Percentiles rank a stretch among this genome's conserved stretches.
These are phyloP conservation scores for Alternaria rosae DNA, from an alignment of 2,329 filamentous ascomycete species.

Conservation along the genomic window DNA sequence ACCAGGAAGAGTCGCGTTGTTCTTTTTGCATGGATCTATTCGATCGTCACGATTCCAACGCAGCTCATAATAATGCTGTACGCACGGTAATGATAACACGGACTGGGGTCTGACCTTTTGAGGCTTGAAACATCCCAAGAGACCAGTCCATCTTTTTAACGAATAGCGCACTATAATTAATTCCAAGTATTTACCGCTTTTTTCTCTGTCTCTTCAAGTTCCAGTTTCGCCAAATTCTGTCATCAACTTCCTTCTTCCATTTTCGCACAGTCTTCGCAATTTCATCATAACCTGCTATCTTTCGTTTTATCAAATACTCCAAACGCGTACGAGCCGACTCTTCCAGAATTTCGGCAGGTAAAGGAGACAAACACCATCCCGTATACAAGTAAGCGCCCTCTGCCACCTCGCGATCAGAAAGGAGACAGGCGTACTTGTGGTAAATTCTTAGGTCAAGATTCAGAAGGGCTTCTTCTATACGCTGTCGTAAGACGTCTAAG, in stretches of 20 bases:
- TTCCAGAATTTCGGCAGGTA: neutral
- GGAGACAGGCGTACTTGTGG: neutral
- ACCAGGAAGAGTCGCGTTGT: neutral
- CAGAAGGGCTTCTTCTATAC: neutral
- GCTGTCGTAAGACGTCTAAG: neutral
- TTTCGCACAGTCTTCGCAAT: conserved; percentile 1
- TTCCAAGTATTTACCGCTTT: too few species aligned
- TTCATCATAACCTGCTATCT: neutral
- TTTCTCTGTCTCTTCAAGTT: too few species aligned
- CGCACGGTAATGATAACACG: too few species aligned
- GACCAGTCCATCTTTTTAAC: too few species aligned
- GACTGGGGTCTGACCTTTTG: too few species aligned
- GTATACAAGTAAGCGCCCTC: neutral
- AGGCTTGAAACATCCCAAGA: too few species aligned
- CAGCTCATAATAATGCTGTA: too few species aligned
- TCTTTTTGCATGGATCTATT: neutral
- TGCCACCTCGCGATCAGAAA: neutral
- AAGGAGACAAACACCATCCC: neutral
- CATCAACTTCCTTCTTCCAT: conserved; percentile 2
- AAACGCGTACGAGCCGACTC: neutral
- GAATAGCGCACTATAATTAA: too few species aligned
- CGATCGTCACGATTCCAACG: neutral
- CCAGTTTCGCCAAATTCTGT: too few species aligned
- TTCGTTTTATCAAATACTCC: neutral
- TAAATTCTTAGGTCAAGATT: neutral